Base-by-base conservation (phyloP, 2,329 filamentous ascomycete genomes). In the Geosmithia flava region DNA sequence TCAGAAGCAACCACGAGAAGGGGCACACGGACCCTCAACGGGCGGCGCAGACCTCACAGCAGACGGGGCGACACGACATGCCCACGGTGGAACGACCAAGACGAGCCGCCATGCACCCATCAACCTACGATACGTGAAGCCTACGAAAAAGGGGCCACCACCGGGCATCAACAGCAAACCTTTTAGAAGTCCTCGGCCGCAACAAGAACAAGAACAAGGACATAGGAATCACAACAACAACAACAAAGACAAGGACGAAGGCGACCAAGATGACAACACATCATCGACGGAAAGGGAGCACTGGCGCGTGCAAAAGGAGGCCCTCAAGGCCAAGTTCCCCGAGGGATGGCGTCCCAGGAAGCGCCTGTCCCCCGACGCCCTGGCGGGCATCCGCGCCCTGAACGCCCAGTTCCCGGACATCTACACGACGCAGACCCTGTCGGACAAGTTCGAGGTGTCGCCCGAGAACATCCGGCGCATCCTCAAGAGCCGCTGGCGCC, bases 401-500 rank as follows among this genome's bases (percentile, higher is more conserved):
- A 80, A 96, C 62, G 69, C 75, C 23, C 81, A 88, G 55, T 83
- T 88, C 53, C 88, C 91, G 0, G 75, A 84, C 2, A 73, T 76
- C 49, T 96, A 89, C 68, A 85, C 83, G 3, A 94, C 85, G 1
- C 65, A 74, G 16, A 74, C 80, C 33, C 78, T 97, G 15, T 80
- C 91, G 1, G 60, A 80, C 1, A 80, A 88, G 55, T 98, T 97
- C 65, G 74, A 89, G 62, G 73, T 96, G n/a, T 89, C 88, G 1
- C 73, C 86, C 2, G 93, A 98, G 62, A 87, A 82, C 1, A 86
- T 97, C 50, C 81, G 90, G 11, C 78, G 93, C 37, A 95, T 98
- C 47, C 68, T 98, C 52, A 87, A 78, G 68, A 80, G 78, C 62
- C 89, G 87, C 51, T 93, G 87, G 83, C 66, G 67, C 56, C 81